Evolutionary conservation across 768 basidiomycete genomes (phyloP).

Genomic region (Termitomyces heimii): DNA sequence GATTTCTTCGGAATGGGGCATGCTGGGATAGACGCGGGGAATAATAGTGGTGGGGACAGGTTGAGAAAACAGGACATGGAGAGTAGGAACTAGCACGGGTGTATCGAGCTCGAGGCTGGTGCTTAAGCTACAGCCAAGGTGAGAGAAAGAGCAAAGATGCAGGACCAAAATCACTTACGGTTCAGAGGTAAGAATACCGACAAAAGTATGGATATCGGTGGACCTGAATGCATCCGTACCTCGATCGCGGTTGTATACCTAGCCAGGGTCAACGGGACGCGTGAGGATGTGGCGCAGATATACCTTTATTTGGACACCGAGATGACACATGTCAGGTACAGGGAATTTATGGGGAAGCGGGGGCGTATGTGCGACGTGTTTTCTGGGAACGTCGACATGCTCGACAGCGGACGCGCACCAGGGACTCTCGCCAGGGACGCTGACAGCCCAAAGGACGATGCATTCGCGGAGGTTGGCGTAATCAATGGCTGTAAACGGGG

Average conservation of each 20-base stretch:
- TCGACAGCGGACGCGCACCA: constrained; percentile 41
- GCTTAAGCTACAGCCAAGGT: constrained; percentile 26
- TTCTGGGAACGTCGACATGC: not conserved
- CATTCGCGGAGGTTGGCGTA: constrained; percentile 55
- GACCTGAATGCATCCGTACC: constrained; percentile 43
- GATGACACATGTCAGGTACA: constrained; percentile 40
- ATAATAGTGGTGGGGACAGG: constrained; percentile 34
- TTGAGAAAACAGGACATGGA: constrained; percentile 60
- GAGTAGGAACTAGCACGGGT: constrained; percentile 45
- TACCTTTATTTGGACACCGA: constrained; percentile 75
- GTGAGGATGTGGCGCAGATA: constrained; percentile 1
- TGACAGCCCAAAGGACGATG: constrained; percentile 66
- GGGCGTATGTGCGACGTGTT: constrained; percentile 6
- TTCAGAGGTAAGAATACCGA: constrained; percentile 69
- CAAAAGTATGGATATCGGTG: constrained; percentile 61
- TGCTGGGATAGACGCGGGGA: constrained; percentile 30
- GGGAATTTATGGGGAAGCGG: constrained; percentile 60
- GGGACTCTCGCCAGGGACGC: constrained; percentile 58
- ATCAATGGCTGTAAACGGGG: constrained; percentile 24
- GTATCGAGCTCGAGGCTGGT: constrained; percentile 32
- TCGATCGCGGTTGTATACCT: constrained; percentile 55
- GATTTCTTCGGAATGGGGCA: constrained; percentile 16
- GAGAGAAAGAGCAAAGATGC: not conserved
- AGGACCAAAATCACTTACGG: constrained; percentile 36
- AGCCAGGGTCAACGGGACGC: not conserved